Percentiles rank a stretch among this genome's conserved stretches.
phyloP scores from a whole-genome alignment of 208 protist genomes.

The Phytomonas sp. region DNA sequence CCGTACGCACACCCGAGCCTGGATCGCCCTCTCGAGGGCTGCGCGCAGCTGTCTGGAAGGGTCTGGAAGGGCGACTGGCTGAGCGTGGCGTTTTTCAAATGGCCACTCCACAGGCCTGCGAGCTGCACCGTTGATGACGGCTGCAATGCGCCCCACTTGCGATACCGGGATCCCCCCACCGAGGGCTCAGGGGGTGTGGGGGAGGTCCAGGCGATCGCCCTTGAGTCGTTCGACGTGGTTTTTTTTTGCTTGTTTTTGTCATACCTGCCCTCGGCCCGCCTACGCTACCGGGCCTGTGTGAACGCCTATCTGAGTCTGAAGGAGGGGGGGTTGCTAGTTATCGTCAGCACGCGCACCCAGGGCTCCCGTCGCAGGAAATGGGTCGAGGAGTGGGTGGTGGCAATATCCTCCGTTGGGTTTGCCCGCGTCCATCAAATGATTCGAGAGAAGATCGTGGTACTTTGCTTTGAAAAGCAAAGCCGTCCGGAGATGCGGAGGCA shows the following conservation, averaged over 20 bases:
- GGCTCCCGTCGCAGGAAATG: slow-evolving; percentile 43
- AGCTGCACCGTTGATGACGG: neutral
- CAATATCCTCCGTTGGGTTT: slow-evolving; percentile 60
- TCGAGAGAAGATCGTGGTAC: slow-evolving; percentile 55
- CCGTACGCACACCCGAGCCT: slow-evolving; percentile 24
- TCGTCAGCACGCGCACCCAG: slow-evolving; percentile 82
- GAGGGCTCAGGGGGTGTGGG: neutral
- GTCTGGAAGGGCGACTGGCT: slow-evolving; percentile 63
- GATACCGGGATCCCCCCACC: neutral
- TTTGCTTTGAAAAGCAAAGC: slow-evolving; percentile 48
- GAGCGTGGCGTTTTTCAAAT: slow-evolving; percentile 29
- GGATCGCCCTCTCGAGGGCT: neutral
- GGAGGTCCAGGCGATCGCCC: neutral
- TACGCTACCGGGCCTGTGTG: slow-evolving; percentile 71
- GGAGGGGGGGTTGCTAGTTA: slow-evolving; percentile 61
- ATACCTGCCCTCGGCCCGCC: slow-evolving; percentile 64
- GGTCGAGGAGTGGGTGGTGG: slow-evolving; percentile 57
- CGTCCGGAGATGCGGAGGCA: neutral
- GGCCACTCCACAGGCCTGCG: neutral
- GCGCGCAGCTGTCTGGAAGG: neutral
- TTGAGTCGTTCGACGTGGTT: slow-evolving; percentile 36
- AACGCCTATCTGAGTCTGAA: slow-evolving; percentile 68
- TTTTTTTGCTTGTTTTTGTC: slow-evolving; percentile 83
- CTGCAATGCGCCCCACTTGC: neutral
- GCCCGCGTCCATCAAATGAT: slow-evolving; percentile 52